A percentile compares a stretch with the other conserved stretches of the same genome.
Conservation (phyloP, 352 stramenopile genomes). For the Lagenidium sp. region DNA sequence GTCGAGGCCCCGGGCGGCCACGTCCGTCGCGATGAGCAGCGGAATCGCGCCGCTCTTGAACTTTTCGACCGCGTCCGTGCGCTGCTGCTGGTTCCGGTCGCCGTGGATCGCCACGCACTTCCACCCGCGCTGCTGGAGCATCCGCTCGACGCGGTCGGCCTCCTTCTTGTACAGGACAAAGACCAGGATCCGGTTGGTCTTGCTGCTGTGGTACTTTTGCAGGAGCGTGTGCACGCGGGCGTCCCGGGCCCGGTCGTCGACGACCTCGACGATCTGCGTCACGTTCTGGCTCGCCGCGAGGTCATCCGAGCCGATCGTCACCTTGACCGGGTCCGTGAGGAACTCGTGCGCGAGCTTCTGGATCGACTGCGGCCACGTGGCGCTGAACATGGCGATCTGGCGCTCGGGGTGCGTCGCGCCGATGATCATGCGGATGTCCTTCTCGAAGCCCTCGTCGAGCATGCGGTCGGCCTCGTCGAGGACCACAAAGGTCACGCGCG, state of each 20-base stretch:
- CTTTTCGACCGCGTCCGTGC: constrained; percentile 87
- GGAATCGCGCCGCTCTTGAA: constrained; percentile 94
- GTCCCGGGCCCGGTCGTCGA: constrained; percentile 89
- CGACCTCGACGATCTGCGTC: constrained; percentile 92
- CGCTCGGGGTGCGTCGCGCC: constrained; percentile 66
- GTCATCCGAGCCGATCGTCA: constrained; percentile 93
- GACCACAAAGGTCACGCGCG: constrained; percentile 90
- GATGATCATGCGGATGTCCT: constrained; percentile 90
- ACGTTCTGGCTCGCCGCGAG: constrained; percentile 94
- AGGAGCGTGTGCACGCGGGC: constrained; percentile 87
- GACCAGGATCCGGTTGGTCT: constrained; percentile 91
- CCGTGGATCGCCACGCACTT: constrained; percentile 94
- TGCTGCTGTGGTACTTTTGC: constrained; percentile 87
- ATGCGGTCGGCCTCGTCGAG: constrained; percentile 96
- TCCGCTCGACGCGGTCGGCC: constrained; percentile 91
- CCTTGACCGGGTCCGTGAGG: constrained; percentile 89
- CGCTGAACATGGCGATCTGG: constrained; percentile 97
- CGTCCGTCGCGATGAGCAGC: constrained; percentile 95
- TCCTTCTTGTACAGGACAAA: constrained; percentile 99
- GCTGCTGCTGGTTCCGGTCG: constrained; percentile 91
- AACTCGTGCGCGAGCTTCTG: constrained; percentile 95
- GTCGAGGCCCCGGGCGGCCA: constrained; percentile 95
- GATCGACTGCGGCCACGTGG: constrained; percentile 96
- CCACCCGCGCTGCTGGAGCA: constrained; percentile 89
- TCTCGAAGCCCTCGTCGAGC: constrained; percentile 92